Percentiles rank a stretch among this genome's conserved stretches.
These are phyloP conservation scores for Theileria annulata DNA, from an alignment of 169 alveolate genomes.

Conservation along the genomic window DNA sequence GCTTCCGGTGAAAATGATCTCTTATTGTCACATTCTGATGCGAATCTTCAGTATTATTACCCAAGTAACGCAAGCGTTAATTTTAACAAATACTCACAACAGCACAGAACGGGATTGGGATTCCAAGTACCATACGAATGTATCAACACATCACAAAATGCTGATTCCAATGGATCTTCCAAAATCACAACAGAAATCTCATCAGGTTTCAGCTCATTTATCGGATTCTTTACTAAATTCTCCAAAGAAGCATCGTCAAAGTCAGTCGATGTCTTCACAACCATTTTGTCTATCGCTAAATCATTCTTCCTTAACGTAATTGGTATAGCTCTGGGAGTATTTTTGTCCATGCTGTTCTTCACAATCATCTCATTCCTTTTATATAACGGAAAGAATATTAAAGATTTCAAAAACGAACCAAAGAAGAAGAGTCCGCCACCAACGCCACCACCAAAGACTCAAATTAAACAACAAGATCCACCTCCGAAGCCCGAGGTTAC, in stretches of 20 bases:
- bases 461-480: slow-evolving; percentile 27
- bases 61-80: neutral
- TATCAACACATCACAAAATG: neutral
- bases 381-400: neutral
- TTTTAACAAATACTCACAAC: neutral
- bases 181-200: neutral
- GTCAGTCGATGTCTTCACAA: slow-evolving; percentile 1
- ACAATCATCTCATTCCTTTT: slow-evolving; percentile 22
- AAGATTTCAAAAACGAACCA: slow-evolving; percentile 25
- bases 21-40: slow-evolving; percentile 7
- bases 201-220: neutral
- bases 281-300: slow-evolving; percentile 14
- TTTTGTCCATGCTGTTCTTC: slow-evolving; percentile 40
- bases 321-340: slow-evolving; percentile 52
- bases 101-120: slow-evolving; percentile 4
- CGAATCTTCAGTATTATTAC: neutral
- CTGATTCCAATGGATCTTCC: neutral
- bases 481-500: slow-evolving; percentile 49
- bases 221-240: neutral
- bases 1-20: slow-evolving; percentile 3
- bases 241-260: neutral
- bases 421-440: slow-evolving; percentile 5
- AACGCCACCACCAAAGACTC: neutral
- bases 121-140: slow-evolving; percentile 7
- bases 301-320: slow-evolving; percentile 46